phyloP scores from a whole-genome alignment of 371 early-diverging fungal genomes.

The Mortierella sp. region DNA sequence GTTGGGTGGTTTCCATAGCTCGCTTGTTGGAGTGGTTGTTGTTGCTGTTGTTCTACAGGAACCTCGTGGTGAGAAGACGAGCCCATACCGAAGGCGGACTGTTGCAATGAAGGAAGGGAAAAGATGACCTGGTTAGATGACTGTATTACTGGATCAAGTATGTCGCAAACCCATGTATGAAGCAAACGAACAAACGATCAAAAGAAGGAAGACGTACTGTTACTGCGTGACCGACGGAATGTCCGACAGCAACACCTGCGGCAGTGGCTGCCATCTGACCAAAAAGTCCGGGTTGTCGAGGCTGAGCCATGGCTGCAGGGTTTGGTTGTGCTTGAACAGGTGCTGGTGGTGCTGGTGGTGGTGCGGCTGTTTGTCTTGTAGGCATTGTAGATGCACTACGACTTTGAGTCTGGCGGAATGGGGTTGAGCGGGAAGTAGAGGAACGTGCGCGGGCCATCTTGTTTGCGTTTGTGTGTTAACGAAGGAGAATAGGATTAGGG shows the following conservation, averaged over 20 bases:
- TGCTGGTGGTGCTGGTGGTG: slow-evolving; percentile 28
- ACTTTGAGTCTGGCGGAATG: slow-evolving; percentile 53
- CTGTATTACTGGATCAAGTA: neutral
- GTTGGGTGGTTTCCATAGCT: slow-evolving; percentile 26
- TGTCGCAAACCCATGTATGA: neutral
- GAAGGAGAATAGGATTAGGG: neutral
- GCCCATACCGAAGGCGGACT: slow-evolving; percentile 17
- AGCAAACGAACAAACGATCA: neutral
- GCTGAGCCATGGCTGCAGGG: slow-evolving; percentile 18
- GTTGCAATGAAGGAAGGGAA: slow-evolving; percentile 33
- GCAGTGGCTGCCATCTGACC: slow-evolving; percentile 94
- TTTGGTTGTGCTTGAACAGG: slow-evolving; percentile 23
- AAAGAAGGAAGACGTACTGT: slow-evolving; percentile 40
- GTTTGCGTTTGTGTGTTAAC: neutral
- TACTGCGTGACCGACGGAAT: slow-evolving; percentile 79
- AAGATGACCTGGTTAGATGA: neutral
- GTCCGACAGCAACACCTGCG: slow-evolving; percentile 95
- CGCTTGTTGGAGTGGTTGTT: slow-evolving; percentile 60
- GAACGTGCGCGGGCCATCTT: slow-evolving; percentile 35
- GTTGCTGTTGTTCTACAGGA: slow-evolving; percentile 58
- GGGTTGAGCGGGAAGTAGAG: slow-evolving; percentile 61
- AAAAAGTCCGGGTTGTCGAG: slow-evolving; percentile 79
- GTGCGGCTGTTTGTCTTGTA: slow-evolving; percentile 69
- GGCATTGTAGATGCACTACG: slow-evolving; percentile 77
- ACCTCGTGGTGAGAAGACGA: slow-evolving; percentile 18